Base-by-base conservation (phyloP, 352 stramenopile species). In the Phytopythium oedochilum region DNA sequence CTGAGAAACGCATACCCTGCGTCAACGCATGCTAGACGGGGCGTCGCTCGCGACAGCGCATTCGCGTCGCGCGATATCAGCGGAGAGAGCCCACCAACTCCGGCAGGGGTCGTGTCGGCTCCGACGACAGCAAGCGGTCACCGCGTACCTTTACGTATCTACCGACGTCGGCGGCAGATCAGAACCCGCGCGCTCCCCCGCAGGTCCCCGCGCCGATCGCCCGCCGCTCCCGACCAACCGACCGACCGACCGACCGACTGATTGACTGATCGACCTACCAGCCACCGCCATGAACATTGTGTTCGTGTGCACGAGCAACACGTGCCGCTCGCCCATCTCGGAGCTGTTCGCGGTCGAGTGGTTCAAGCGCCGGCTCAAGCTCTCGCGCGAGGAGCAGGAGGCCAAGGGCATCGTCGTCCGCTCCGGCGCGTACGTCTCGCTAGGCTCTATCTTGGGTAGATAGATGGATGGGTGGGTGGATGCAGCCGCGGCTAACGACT, bases 241-340 rank as follows among this genome's bases (percentile, higher is more conserved):
- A n/a, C n/a, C n/a, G n/a, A n/a, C n/a, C n/a, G n/a, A n/a, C n/a
- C n/a, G n/a, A n/a, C n/a, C n/a, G n/a, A n/a, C n/a, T n/a, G 29
- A 5, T 9, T 32, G 29, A 5, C 5, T 32, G 5, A 10, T 14
- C 36, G 18, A 14, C 9, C 6, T 20, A n/a, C 36, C 14, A 20
- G 18, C 31, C 5, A 5, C 40, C 22, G 23, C 6, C 22, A 89
- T 89, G 80, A 84, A 89, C 64, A 70, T 94, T 29, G 62, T 94
- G 50, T 94, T 94, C 43, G 81, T 92, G 45, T 94, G 83, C 68
- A 89, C 83, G 32, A 91, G 83, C 67, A 94, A 94, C 66, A 92
- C 81, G 52, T 92, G 81, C 57, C 78, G 83, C 35, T 94, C 83
- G 43, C 79, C 83, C 6, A 80, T 89, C 45, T 77, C 81, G 0